Conservation (phyloP, 768 basidiomycete genomes). For the Kwoniella dejecticola region DNA sequence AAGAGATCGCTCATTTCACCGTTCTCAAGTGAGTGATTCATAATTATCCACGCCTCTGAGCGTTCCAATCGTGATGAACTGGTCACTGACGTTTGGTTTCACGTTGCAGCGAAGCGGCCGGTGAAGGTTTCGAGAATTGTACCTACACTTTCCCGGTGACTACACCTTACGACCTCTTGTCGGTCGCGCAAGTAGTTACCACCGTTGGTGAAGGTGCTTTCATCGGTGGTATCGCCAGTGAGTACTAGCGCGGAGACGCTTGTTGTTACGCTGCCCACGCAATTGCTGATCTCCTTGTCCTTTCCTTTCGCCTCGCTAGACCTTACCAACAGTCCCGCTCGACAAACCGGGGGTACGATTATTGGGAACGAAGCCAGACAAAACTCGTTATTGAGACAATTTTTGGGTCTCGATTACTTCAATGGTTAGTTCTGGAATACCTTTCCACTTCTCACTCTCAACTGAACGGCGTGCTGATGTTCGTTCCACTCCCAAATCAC, state of each 20-base stretch:
- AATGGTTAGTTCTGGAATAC: constrained; percentile 18
- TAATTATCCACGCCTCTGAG: no score
- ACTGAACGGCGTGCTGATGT: no score
- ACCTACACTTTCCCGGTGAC: constrained; percentile 34
- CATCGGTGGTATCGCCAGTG: constrained; percentile 30
- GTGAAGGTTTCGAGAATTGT: constrained; percentile 32
- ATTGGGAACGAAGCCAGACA: constrained; percentile 35
- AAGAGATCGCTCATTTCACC: constrained; percentile 37
- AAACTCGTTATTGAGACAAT: constrained; percentile 27
- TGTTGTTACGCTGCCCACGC: no score
- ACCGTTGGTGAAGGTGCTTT: constrained; percentile 36
- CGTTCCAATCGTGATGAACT: no score
- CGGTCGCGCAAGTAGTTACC: constrained; percentile 27
- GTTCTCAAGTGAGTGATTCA: constrained; percentile 29
- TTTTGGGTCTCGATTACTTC: constrained; percentile 29
- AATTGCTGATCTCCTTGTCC: no score
- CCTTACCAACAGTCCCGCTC: constrained; percentile 15
- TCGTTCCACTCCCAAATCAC: no score
- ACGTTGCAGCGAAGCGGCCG: constrained; percentile 20
- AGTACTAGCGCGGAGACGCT: no score
- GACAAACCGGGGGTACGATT: constrained; percentile 23
- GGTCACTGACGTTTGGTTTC: not conserved
- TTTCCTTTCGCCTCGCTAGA: no score
- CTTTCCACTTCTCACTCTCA: not conserved
- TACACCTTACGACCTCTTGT: constrained; percentile 18